Conservation (phyloP, 306 rosid species). For the Urtica urens region DNA sequence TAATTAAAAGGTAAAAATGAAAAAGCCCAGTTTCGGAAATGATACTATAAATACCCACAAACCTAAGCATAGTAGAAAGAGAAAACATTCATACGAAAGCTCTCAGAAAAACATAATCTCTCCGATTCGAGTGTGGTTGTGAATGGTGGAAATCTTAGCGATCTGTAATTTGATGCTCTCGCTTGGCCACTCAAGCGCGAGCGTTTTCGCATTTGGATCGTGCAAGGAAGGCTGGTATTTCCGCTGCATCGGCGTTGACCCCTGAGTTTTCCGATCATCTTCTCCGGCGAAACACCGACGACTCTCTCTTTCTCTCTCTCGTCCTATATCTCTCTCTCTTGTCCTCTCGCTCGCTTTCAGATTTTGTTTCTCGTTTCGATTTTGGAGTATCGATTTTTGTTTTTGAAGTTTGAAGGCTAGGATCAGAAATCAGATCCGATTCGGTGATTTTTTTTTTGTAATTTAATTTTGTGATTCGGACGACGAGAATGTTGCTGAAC, state of each 20-base stretch:
- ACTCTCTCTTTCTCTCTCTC: neutral
- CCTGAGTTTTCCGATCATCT: slow-evolving; percentile 22
- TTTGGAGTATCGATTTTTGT: neutral
- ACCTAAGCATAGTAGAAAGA: no score
- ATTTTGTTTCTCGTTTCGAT: neutral
- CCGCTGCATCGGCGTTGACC: slow-evolving; percentile 98
- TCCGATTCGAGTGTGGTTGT: slow-evolving; percentile 31
- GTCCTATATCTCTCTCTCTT: no score
- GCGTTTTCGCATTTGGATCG: slow-evolving; percentile 66
- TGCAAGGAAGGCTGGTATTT: slow-evolving; percentile 98
- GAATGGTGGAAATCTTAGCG: slow-evolving; percentile 87
- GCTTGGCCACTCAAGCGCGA: slow-evolving; percentile 49
- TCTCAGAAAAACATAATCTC: neutral
- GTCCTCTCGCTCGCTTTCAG: neutral
- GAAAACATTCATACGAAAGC: neutral
- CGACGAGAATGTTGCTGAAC: slow-evolving; percentile 42
- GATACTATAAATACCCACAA: no score
- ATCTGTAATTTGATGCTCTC: slow-evolving; percentile 62
- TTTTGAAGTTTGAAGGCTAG: neutral
- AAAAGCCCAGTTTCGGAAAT: no score
- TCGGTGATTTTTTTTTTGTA: neutral
- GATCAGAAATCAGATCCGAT: neutral
- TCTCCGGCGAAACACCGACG: neutral
- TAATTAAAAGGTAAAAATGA: no score
- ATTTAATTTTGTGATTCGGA: neutral